phyloP scores from a whole-genome alignment of 176 grass and related monocot species.

The Elaeis guineensis region DNA sequence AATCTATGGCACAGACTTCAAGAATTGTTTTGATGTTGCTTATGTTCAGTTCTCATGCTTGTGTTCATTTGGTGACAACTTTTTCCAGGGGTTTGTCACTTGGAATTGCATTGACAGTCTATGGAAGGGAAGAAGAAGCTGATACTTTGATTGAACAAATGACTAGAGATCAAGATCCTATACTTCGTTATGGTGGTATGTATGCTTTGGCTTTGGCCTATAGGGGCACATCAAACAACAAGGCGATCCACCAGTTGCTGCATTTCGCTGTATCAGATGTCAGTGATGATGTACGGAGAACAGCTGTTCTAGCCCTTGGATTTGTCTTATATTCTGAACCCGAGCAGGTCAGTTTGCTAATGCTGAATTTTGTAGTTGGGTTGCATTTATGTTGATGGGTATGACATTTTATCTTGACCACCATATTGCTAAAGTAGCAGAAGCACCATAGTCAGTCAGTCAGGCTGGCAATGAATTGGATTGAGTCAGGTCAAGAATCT shows the following conservation, averaged over 20 bases:
- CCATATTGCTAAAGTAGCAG: no score
- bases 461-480: no score
- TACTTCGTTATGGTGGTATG: conserved; percentile 98
- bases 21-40: no score
- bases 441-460: no score
- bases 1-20: no score
- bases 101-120: conserved; percentile 90
- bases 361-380: no score
- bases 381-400: no score
- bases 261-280: conserved; percentile 99
- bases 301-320: conserved; percentile 93
- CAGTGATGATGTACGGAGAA: conserved; percentile 98
- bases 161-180: conserved; percentile 99
- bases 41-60: no score
- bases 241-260: conserved; percentile 93
- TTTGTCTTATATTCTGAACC: conserved; percentile 98
- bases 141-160: conserved; percentile 94
- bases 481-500: no score
- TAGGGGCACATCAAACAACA: conserved; percentile 94
- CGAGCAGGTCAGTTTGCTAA: conserved; percentile 51
- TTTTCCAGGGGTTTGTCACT: conserved; percentile 66
- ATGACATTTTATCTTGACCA: no score
- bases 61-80: background rate
- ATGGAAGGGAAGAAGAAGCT: conserved; percentile 95
- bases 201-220: conserved; percentile 96